Conservation (phyloP, 495 filamentous ascomycete species). For the Aspergillus baeticus region DNA sequence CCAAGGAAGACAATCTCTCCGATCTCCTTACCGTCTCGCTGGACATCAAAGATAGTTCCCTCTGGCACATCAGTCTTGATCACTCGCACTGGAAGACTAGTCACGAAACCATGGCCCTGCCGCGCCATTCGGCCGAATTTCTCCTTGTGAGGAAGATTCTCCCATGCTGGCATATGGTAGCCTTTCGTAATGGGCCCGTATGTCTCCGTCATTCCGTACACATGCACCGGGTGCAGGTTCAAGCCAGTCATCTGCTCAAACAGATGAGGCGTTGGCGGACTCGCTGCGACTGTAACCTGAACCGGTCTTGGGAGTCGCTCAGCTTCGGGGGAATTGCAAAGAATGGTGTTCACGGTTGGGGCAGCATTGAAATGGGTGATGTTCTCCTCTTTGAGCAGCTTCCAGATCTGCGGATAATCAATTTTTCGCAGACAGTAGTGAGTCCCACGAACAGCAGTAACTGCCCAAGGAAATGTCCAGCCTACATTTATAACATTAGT, state of each 20-base stretch:
- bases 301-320: constrained; percentile 66
- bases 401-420: constrained; percentile 92
- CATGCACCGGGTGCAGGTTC: constrained; percentile 89
- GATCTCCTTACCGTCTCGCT: constrained; percentile 80
- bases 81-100: constrained; percentile 75
- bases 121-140: constrained; percentile 85
- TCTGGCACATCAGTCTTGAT: constrained; percentile 74
- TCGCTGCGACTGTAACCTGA: constrained; percentile 88
- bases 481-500: constrained; percentile 23
- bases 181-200: constrained; percentile 96
- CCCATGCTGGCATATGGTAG: constrained; percentile 83
- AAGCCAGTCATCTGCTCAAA: constrained; percentile 89
- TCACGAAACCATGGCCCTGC: constrained; percentile 91
- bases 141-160: constrained; percentile 63
- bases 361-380: constrained; percentile 96
- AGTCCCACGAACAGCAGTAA: constrained; percentile 88
- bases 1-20: constrained; percentile 90
- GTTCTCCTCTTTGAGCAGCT: constrained; percentile 73
- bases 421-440: constrained; percentile 95
- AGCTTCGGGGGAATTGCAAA: constrained; percentile 76
- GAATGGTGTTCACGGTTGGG: constrained; percentile 91
- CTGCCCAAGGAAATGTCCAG: constrained; percentile 85
- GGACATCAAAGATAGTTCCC: constrained; percentile 70
- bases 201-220: constrained; percentile 93
- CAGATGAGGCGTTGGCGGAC: constrained; percentile 81